Conservation (phyloP, 108 stramenopile genomes). For the Nitzschia sp. region DNA sequence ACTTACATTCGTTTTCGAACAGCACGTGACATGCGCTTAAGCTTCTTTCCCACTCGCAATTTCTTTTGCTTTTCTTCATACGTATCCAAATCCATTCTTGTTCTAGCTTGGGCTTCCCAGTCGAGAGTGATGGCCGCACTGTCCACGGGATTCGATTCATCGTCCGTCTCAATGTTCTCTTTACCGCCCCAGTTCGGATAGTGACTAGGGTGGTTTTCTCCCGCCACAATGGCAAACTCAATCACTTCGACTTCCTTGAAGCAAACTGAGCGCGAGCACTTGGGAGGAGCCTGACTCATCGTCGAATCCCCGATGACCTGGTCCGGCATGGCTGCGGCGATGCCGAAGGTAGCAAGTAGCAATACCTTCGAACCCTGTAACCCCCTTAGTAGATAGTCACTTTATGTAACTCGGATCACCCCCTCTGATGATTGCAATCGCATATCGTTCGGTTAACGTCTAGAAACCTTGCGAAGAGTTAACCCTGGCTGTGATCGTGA, state of each 20-base stretch:
- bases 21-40: constrained; percentile 14
- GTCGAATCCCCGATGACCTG: too few species aligned
- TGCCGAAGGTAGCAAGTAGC: too few species aligned
- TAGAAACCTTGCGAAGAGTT: too few species aligned
- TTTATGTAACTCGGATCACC: too few species aligned
- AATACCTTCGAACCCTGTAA: too few species aligned
- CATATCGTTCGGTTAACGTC: too few species aligned
- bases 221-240: constrained; percentile 15
- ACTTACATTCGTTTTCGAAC: constrained; percentile 19
- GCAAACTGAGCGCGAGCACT: not conserved
- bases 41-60: constrained; percentile 13
- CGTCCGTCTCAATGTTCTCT: not conserved
- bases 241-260: constrained; percentile 19
- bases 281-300: not conserved
- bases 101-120: constrained; percentile 8
- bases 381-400: too few species aligned
- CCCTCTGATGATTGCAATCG: too few species aligned
- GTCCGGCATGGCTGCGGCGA: too few species aligned
- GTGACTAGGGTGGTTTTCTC: constrained; percentile 13
- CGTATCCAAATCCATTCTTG: constrained; percentile 7
- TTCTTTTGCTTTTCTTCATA: constrained; percentile 23
- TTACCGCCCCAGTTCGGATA: not conserved
- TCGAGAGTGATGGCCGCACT: constrained; percentile 9
- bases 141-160: constrained; percentile 1
- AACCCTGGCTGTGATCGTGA: too few species aligned